Evolutionary conservation across 352 stramenopile species (phyloP), one percentile per base, ranked within the genome.

Genomic region (Aphanomyces astaci): DNA sequence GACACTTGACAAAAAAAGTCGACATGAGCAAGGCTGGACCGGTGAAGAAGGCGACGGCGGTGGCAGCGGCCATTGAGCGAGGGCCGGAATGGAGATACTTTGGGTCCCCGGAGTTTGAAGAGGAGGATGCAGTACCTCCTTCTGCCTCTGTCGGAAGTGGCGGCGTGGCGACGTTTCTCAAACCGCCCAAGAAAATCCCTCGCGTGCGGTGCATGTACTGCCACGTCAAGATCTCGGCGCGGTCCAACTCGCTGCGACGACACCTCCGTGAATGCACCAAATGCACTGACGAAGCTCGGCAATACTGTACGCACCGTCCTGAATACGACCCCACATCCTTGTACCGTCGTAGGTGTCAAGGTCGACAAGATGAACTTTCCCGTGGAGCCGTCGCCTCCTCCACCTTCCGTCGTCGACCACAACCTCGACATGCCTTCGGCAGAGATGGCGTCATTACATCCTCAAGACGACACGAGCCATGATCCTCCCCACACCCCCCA

Each of bases 131-230:
- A 1, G 30, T 46, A 9, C 10, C 60, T 3, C 39, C 28, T 7
- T 7, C 22, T 31, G 5, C 43, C 25, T 22, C 25, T 11, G 33
- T 30, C 15, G 43, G 13, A 10, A 32, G 55, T 36, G 56, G 39
- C 25, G 24, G 28, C 17, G 31, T 17, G 10, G 13, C 19, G 28
- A 39, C 48, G 13, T 28, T 60, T 9, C 7, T 39, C n/a, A 68
- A 68, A 45, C 62, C 39, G 24, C 40, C 46, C 4, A 68, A 68
- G 62, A 68, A 33, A 40, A 68, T 68, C 51, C 62, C 62, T 45
- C 51, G 49, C 31, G 62, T 68, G 9, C 15, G 5, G 4, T 68
- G 62, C 36, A 32, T 52, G 10, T 68, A 59, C 36, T 68, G 62
- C 32, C 28, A 27, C 3, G 17, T 36, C 7, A 43, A 25, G 22